phyloP scores from a whole-genome alignment of 176 grass and related monocot genomes.

The Panicum miliaceum region DNA sequence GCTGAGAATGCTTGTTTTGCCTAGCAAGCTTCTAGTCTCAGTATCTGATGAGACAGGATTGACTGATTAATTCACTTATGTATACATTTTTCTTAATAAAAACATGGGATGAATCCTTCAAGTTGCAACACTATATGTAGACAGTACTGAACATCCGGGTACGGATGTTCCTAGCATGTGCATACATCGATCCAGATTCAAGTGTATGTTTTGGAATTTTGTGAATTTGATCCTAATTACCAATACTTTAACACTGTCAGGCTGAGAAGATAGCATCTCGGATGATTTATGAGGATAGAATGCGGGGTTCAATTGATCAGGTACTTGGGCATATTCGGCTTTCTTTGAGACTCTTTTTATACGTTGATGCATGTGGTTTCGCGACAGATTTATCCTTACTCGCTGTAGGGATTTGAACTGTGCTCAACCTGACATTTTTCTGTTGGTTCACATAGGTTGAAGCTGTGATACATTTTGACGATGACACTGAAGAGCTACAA shows the following conservation, averaged over 20 bases:
- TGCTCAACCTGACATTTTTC: neutral
- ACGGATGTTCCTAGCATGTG: too few species aligned
- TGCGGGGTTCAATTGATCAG: slow-evolving; percentile 96
- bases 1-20: neutral
- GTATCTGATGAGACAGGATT: neutral
- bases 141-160: neutral
- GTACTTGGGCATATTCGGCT: slow-evolving; percentile 32
- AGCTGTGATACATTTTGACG: slow-evolving; percentile 97
- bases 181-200: neutral
- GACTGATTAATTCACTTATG: too few species aligned
- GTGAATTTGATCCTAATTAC: neutral
- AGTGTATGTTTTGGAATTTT: neutral
- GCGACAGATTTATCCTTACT: neutral
- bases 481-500: slow-evolving; percentile 89
- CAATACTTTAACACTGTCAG: slow-evolving; percentile 44
- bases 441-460: slow-evolving; percentile 68
- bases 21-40: neutral
- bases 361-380: neutral
- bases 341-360: neutral
- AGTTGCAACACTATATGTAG: neutral
- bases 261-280: slow-evolving; percentile 97
- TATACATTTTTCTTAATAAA: neutral
- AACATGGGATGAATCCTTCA: neutral
- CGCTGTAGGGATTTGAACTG: neutral
- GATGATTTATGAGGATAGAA: slow-evolving; percentile 98